These are phyloP conservation scores for Xerocomellus chrysenteron DNA, from an alignment of 768 basidiomycete species.

Conservation along the genomic window DNA sequence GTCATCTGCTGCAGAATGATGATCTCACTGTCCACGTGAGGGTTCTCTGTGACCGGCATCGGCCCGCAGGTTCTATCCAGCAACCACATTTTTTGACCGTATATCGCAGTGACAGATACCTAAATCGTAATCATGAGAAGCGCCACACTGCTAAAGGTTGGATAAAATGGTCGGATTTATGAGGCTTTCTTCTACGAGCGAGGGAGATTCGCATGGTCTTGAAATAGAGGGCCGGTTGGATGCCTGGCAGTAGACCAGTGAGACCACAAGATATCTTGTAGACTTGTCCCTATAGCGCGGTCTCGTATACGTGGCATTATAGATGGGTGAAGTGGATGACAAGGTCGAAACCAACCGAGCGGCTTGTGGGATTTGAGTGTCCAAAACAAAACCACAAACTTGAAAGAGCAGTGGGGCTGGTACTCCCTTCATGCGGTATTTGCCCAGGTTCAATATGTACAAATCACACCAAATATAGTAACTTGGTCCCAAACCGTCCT, in stretches of 20 bases:
- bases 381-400: too few relatives aligned
- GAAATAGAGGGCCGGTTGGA: slow-evolving; percentile 14
- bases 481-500: background rate
- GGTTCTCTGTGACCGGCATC: background rate
- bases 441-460: too few relatives aligned
- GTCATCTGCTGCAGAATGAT: slow-evolving; percentile 32
- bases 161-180: slow-evolving; percentile 7
- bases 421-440: too few relatives aligned
- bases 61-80: slow-evolving; percentile 26
- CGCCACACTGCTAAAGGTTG: slow-evolving; percentile 13
- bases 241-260: too few relatives aligned
- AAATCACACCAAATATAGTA: background rate
- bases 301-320: background rate
- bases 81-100: slow-evolving; percentile 33
- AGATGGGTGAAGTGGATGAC: background rate
- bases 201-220: slow-evolving; percentile 8
- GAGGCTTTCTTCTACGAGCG: background rate
- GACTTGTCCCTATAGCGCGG: slow-evolving; percentile 5
- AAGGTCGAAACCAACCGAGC: background rate
- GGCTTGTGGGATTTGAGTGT: too few relatives aligned
- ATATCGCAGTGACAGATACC: slow-evolving; percentile 9
- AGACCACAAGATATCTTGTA: slow-evolving; percentile 1
- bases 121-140: slow-evolving; percentile 29
- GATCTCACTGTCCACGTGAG: background rate
- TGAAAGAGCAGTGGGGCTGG: too few relatives aligned